A percentile compares a stretch with the other conserved stretches of the same genome.
phyloP scores from a whole-genome alignment of 2,329 filamentous ascomycete genomes.

The Calonectria pseudoturangicola region DNA sequence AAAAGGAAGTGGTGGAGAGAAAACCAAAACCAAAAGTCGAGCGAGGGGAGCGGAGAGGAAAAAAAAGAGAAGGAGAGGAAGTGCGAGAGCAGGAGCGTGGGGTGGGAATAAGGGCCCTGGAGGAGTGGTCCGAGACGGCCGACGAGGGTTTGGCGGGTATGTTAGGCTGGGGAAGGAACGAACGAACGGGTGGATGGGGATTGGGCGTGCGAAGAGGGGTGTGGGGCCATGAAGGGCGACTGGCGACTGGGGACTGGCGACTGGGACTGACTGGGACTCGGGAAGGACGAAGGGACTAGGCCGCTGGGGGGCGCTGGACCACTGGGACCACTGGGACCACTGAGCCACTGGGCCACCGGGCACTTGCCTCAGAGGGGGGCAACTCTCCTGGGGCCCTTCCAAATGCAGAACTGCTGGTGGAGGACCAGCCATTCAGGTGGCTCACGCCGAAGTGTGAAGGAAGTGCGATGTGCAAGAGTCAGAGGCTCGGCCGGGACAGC shows the following conservation, averaged over 20 bases:
- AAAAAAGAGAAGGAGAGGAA: slow-evolving; percentile 55
- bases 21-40: slow-evolving; percentile 56
- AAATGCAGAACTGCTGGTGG: slow-evolving; percentile 24
- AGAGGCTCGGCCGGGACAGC: slow-evolving; percentile 28
- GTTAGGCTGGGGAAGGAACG: slow-evolving; percentile 51
- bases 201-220: slow-evolving; percentile 26
- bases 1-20: slow-evolving; percentile 58
- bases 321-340: slow-evolving; percentile 3
- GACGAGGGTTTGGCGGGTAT: slow-evolving; percentile 49
- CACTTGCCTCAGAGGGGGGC: slow-evolving; percentile 32
- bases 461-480: not conserved
- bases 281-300: slow-evolving; percentile 28
- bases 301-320: slow-evolving; percentile 7
- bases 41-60: slow-evolving; percentile 57
- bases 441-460: slow-evolving; percentile 21
- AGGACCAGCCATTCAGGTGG: slow-evolving; percentile 27
- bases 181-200: slow-evolving; percentile 48
- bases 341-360: slow-evolving; percentile 21
- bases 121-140: slow-evolving; percentile 36
- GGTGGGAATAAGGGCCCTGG: slow-evolving; percentile 42
- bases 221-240: slow-evolving; percentile 30
- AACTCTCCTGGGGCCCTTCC: slow-evolving; percentile 31
- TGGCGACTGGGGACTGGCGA: too few relatives aligned
- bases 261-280: slow-evolving; percentile 28
- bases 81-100: slow-evolving; percentile 52